Evolutionary conservation across 306 rosid species (phyloP).

Genomic region (Dryas drummondii): DNA sequence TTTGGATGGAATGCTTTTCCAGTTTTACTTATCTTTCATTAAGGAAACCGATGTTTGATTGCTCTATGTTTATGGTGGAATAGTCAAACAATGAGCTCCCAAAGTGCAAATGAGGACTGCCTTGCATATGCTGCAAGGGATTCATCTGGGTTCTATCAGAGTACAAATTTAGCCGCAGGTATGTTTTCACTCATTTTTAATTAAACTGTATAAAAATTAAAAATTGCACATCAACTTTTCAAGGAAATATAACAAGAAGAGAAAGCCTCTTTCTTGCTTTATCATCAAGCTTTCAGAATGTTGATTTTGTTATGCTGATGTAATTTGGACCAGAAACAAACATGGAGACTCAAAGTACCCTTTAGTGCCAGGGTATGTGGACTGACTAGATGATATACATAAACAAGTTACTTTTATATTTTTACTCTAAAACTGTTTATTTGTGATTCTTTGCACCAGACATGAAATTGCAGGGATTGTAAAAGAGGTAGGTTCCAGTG

Average conservation of each 20-base stretch:
- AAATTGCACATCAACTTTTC: neutral
- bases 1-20: neutral
- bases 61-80: neutral
- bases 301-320: conserved; percentile 62
- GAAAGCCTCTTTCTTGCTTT: neutral
- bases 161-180: conserved; percentile 72
- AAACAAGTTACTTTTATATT: neutral
- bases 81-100: conserved; percentile 40
- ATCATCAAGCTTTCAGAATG: neutral
- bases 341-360: conserved; percentile 63
- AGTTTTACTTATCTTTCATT: neutral
- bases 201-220: neutral
- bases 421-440: neutral
- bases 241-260: neutral
- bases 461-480: conserved; percentile 86
- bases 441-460: conserved; percentile 29
- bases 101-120: conserved; percentile 43
- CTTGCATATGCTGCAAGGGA: conserved; percentile 82
- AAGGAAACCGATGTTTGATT: neutral
- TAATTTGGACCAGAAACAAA: conserved; percentile 57
- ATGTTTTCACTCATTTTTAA: conserved; percentile 5
- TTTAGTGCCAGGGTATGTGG: conserved; percentile 68
- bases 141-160: conserved; percentile 64
- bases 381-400: neutral
- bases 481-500: conserved; percentile 58